Evolutionary conservation across 75 land plant species (phyloP).

Genomic region (Isoetes taiwanensis): DNA sequence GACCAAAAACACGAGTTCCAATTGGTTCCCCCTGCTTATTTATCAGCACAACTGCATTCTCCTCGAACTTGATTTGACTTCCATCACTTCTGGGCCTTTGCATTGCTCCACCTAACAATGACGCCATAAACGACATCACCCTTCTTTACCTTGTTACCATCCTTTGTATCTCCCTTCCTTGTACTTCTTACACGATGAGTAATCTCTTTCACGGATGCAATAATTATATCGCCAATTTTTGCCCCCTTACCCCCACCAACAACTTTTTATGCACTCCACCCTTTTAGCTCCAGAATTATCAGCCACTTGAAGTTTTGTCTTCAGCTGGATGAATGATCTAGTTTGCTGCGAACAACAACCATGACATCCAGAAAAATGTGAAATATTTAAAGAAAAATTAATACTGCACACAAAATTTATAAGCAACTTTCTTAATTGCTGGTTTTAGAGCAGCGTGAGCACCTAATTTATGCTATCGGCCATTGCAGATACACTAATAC

Average conservation of each 20-base stretch:
- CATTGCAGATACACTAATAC: too few relatives aligned
- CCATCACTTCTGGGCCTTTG: not conserved
- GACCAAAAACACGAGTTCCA: not conserved
- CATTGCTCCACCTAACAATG: not conserved
- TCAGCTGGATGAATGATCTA: not conserved
- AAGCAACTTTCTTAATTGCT: too few relatives aligned
- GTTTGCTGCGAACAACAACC: constrained; percentile 9
- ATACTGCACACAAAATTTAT: too few relatives aligned
- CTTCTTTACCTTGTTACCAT: constrained; percentile 1
- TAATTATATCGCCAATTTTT: not conserved
- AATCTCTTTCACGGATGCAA: not conserved
- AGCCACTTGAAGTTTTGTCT: not conserved
- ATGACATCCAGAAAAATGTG: too few relatives aligned
- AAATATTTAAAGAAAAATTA: too few relatives aligned
- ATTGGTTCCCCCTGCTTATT: constrained; percentile 1
- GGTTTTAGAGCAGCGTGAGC: too few relatives aligned
- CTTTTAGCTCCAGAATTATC: constrained; percentile 1
- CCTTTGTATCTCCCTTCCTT: not conserved
- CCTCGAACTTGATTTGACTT: not conserved
- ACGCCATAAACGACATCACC: constrained; percentile 4
- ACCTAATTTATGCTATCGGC: too few relatives aligned
- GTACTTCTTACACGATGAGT: not conserved
- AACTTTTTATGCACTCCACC: not conserved
- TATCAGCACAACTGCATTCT: constrained; percentile 1
- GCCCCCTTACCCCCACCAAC: not conserved